These are phyloP conservation scores for Cutaneotrichosporon daszewskae DNA, from an alignment of 1,284 basidiomycete species.

Conservation along the genomic window DNA sequence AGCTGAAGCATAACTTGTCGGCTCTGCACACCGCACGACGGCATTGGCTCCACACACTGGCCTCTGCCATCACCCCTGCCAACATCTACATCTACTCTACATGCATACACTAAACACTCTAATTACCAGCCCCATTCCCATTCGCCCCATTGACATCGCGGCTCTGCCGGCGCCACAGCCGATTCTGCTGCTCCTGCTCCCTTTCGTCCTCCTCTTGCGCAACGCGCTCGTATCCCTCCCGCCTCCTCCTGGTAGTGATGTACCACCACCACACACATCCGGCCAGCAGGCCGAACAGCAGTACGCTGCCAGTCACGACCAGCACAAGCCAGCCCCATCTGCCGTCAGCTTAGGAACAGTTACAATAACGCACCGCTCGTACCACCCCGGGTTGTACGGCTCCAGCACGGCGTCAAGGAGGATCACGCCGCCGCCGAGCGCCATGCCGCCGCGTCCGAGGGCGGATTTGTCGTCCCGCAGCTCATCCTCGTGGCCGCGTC, in stretches of 20 bases:
- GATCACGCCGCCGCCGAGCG: slow-evolving; percentile 70
- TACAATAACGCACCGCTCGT: slow-evolving; percentile 48
- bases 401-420: slow-evolving; percentile 75
- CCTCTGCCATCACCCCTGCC: too few relatives aligned
- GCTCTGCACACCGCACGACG: too few relatives aligned
- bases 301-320: slow-evolving; percentile 52
- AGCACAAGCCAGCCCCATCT: slow-evolving; percentile 42
- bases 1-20: too few relatives aligned
- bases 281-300: slow-evolving; percentile 56
- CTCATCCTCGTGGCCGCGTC: slow-evolving; percentile 3
- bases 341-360: background rate
- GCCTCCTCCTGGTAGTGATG: slow-evolving; percentile 2
- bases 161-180: slow-evolving; percentile 11
- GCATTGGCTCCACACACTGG: too few relatives aligned
- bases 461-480: slow-evolving; percentile 13
- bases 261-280: slow-evolving; percentile 61
- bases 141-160: background rate
- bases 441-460: slow-evolving; percentile 43
- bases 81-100: too few relatives aligned
- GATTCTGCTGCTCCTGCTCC: slow-evolving; percentile 10
- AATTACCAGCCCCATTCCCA: background rate
- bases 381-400: slow-evolving; percentile 83
- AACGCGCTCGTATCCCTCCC: slow-evolving; percentile 13
- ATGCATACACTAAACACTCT: too few relatives aligned
- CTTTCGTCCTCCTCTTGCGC: slow-evolving; percentile 8